These are phyloP conservation scores for Russula virescens DNA, from an alignment of 768 basidiomycete genomes.

Conservation along the genomic window DNA sequence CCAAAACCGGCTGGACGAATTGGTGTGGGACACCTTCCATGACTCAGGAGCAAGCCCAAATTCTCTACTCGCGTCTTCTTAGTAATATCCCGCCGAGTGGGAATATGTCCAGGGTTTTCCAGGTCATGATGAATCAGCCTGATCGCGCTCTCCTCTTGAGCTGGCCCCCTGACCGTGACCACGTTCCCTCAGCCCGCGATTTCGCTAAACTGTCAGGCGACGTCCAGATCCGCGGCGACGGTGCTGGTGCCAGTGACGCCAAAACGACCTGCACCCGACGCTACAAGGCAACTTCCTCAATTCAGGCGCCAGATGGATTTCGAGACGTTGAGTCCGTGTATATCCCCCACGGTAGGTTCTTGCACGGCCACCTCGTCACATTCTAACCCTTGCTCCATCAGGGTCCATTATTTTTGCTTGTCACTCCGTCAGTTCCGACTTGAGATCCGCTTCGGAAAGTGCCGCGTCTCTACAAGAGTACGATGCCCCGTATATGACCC, in stretches of 20 bases:
- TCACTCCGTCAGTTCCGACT: slow-evolving; percentile 52
- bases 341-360: slow-evolving; percentile 75
- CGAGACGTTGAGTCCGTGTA: slow-evolving; percentile 81
- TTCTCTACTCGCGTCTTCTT: slow-evolving; percentile 55
- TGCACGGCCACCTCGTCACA: slow-evolving; percentile 22
- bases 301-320: slow-evolving; percentile 45
- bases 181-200: slow-evolving; percentile 35
- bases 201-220: slow-evolving; percentile 58
- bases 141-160: slow-evolving; percentile 57
- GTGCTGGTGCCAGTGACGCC: slow-evolving; percentile 54
- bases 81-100: slow-evolving; percentile 47
- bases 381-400: slow-evolving; percentile 28
- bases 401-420: slow-evolving; percentile 69
- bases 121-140: slow-evolving; percentile 62
- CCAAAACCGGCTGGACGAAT: slow-evolving; percentile 77
- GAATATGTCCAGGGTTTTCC: slow-evolving; percentile 62
- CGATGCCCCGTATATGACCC: slow-evolving; percentile 27
- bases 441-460: slow-evolving; percentile 24
- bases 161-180: slow-evolving; percentile 64
- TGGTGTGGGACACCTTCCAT: slow-evolving; percentile 81
- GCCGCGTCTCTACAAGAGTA: slow-evolving; percentile 25
- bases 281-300: slow-evolving; percentile 66
- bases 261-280: slow-evolving; percentile 85
- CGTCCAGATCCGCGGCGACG: slow-evolving; percentile 52
- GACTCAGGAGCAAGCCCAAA: slow-evolving; percentile 48